Evolutionary conservation across 768 basidiomycete genomes (phyloP).

Genomic region (Mycena albidolilacea): DNA sequence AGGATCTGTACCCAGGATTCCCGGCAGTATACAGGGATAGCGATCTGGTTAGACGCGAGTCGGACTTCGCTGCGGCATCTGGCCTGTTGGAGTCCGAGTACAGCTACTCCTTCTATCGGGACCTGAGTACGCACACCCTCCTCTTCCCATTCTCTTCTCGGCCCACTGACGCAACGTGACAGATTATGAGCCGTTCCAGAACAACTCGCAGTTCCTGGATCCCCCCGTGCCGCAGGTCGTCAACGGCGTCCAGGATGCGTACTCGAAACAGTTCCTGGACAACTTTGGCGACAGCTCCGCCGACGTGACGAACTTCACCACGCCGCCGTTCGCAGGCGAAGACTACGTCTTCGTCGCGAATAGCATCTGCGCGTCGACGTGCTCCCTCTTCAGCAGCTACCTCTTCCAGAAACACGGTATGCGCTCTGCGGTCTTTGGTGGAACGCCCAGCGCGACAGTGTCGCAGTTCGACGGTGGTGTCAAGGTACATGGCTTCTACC

Average conservation of each 20-base stretch:
- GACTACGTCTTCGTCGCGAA: slow-evolving; percentile 36
- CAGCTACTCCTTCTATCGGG: slow-evolving; percentile 27
- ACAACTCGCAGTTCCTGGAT: slow-evolving; percentile 38
- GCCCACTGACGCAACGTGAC: not conserved
- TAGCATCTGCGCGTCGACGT: slow-evolving; percentile 32
- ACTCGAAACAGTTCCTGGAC: slow-evolving; percentile 37
- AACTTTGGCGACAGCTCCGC: slow-evolving; percentile 32
- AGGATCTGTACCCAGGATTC: slow-evolving; percentile 39
- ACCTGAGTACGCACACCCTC: slow-evolving; percentile 22
- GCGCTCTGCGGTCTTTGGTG: slow-evolving; percentile 37
- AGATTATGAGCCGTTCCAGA: slow-evolving; percentile 32
- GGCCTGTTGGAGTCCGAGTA: slow-evolving; percentile 27
- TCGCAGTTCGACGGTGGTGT: slow-evolving; percentile 38
- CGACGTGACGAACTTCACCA: slow-evolving; percentile 36
- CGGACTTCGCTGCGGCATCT: slow-evolving; percentile 28
- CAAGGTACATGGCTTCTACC: too few relatives aligned
- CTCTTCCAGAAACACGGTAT: slow-evolving; percentile 37
- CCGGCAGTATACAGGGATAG: slow-evolving; percentile 32
- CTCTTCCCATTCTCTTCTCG: too few relatives aligned
- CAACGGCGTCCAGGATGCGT: slow-evolving; percentile 38
- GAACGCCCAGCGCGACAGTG: slow-evolving; percentile 23
- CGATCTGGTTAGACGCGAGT: slow-evolving; percentile 37
- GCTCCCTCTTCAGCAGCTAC: slow-evolving; percentile 33
- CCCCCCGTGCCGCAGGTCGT: slow-evolving; percentile 38
- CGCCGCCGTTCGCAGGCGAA: slow-evolving; percentile 33